Evolutionary conservation across 768 basidiomycete species (phyloP), one percentile per base, ranked within the genome.

Genomic region (Boletus tomentosulus): DNA sequence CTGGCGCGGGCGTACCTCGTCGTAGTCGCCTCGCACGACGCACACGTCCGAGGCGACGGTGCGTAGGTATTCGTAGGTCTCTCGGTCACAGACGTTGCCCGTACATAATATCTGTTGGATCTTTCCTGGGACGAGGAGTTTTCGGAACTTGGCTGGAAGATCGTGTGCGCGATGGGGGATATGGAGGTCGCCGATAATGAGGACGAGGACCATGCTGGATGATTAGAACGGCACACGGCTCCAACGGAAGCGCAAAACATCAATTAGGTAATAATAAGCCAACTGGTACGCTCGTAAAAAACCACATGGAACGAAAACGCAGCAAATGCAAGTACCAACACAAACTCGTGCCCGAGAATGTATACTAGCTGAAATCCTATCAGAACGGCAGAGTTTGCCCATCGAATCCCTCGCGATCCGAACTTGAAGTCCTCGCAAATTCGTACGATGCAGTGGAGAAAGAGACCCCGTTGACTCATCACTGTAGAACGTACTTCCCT

Each of bases 81-180:
- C 96, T 64, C 87, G 86, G 74, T 99, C 97, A 70, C 92, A 95
- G 24, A 98, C 87, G 68, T 98, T 98, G 45, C 97, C 97, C 0
- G 96, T 98, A 69, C 93, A 97, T 25, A 98, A 78, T 55, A 98
- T 97, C 71, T 98, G 96, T 57, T 95, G 92, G 43, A 99, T 98
- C 72, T 99, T 99, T 22, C 97, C 97, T 19, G 90, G 90, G 6
- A 92, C 86, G 49, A 99, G 78, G 1, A 98, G 85, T 66, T 98
- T 97, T 76, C 96, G 95, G 76, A 99, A 99, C 74, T 98, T 98
- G 13, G 84, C 76, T 0, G 97, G 95, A 9, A 99, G 81, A 66
- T 97, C 97, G 68, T 97, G 92, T 9, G 76, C 77, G 42, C 91
- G 76, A 68, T 92, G 87, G 1, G 97, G 97, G 66, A 98, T 98